Base-by-base conservation (phyloP, 2,329 filamentous ascomycete species). In the Emmonsiellopsis sp. region DNA sequence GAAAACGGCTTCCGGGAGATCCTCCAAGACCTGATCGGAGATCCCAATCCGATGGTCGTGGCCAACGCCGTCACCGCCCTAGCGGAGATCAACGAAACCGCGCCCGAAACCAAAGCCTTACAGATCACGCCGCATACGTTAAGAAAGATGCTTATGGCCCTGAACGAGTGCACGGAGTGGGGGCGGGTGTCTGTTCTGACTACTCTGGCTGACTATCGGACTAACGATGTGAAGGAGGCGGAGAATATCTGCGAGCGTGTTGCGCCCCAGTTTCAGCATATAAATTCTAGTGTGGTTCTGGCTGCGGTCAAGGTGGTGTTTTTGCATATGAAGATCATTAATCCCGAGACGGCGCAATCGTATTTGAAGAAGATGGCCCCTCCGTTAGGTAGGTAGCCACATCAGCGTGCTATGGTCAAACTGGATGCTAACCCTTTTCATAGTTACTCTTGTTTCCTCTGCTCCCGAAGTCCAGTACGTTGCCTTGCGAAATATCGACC, bases 341-440 rank as follows among this genome's bases (percentile, higher is more conserved):
- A 83, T 61, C 77, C 83, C 1, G 89, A 96, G 55, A 74, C 90
- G 44, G 85, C 86, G 58, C 83, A 85, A 63, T 89, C 87, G 58
- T 97, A 97, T 68, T 77, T 95, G 50, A 95, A 94, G 78, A 98
- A 98, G 76, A 98, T 98, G 93, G 92, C 93, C 1, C 93, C 93
- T 58, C 93, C 93, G 7, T 74, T 97, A 59, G 88, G 88, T 92
- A 77, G 59, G 79, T 67, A 4, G 3, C 20, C 10, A 40, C 41
- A 20, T 5, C 20, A 26, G 20, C 5, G 20, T 26, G 20, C 20
- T 26, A 26, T 26, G 20, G 20, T 26, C 20, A 26, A 26, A 11
- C n/a, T 47, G 20, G n/a, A 15, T 50, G 38, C 60, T 69, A 49
- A 70, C 63, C 32, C 61, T 57, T n/a, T 55, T 51, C 38, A 49